Conservation (phyloP, 2,329 filamentous ascomycete genomes). For the Ascochyta lentis region DNA sequence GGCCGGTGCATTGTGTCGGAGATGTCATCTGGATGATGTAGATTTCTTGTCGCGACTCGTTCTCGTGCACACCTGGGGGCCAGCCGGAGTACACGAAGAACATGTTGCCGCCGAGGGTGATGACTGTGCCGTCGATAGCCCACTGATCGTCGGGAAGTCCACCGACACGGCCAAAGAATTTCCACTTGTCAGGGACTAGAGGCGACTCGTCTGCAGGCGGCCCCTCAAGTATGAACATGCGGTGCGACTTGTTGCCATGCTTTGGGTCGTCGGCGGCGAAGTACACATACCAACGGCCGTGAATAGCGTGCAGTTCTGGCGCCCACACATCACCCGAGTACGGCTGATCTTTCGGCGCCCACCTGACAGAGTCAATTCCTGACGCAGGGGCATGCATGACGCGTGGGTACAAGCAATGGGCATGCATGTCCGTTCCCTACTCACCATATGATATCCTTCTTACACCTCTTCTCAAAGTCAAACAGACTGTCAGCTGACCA, state of each 20-base stretch:
- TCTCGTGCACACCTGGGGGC: constrained; percentile 46
- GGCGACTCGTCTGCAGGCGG: constrained; percentile 44
- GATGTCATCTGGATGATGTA: constrained; percentile 52
- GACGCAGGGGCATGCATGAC: neutral
- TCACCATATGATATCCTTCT: constrained; percentile 50
- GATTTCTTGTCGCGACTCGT: constrained; percentile 53
- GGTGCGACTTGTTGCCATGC: constrained; percentile 54
- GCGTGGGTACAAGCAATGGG: neutral
- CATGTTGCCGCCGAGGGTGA: constrained; percentile 46
- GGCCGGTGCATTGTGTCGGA: constrained; percentile 45
- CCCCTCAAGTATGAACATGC: constrained; percentile 56
- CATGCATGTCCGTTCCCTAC: neutral
- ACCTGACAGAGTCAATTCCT: constrained; percentile 29
- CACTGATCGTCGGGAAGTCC: constrained; percentile 54
- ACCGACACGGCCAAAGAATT: constrained; percentile 50
- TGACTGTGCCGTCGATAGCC: constrained; percentile 57
- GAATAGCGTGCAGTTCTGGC: constrained; percentile 61
- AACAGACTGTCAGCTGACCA: constrained; percentile 52
- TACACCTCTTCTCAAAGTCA: constrained; percentile 48
- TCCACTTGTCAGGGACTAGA: constrained; percentile 46
- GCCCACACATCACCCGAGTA: constrained; percentile 61
- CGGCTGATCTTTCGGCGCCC: constrained; percentile 51
- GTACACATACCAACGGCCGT: constrained; percentile 63
- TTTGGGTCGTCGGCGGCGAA: constrained; percentile 52
- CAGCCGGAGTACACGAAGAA: constrained; percentile 57